These are phyloP conservation scores for Pythium inflatum DNA, from an alignment of 352 stramenopile species.

Conservation along the genomic window DNA sequence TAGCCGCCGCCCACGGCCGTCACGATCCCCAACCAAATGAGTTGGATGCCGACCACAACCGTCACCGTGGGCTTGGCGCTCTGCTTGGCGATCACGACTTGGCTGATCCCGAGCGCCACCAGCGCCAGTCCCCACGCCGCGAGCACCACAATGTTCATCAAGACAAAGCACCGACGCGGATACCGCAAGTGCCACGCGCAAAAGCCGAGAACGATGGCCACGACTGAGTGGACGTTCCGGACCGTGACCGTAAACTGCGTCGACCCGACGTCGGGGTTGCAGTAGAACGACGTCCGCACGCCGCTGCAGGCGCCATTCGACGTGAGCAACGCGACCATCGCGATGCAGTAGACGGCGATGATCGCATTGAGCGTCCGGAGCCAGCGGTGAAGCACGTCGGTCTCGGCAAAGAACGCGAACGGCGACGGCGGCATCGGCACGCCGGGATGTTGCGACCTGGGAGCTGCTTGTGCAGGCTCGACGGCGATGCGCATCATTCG, in stretches of 20 bases:
- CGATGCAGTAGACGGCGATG: constrained; percentile 13
- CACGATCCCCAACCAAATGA: constrained; percentile 4
- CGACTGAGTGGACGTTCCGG: not conserved
- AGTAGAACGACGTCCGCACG: constrained; percentile 13
- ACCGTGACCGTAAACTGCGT: constrained; percentile 5
- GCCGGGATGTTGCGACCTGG: not conserved
- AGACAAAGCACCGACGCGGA: constrained; percentile 16
- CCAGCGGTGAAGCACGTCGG: constrained; percentile 10
- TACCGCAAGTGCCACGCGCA: constrained; percentile 3
- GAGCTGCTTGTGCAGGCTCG: not conserved
- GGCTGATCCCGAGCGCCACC: constrained; percentile 16
- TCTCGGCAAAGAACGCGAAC: constrained; percentile 27
- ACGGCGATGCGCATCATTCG: not conserved
- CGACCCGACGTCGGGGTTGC: not conserved
- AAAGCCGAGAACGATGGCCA: constrained; percentile 12
- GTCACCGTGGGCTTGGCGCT: not conserved
- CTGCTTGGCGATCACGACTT: not conserved
- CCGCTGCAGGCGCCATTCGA: not conserved
- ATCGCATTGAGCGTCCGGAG: constrained; percentile 11
- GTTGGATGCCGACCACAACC: not conserved
- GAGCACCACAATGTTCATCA: constrained; percentile 1
- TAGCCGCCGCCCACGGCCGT: not conserved
- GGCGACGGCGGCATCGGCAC: constrained; percentile 10
- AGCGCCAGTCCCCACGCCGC: not conserved
- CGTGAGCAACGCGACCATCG: constrained; percentile 12